Conservation (phyloP, 371 early-diverging fungal genomes). For the Apophysomyces variabilis region DNA sequence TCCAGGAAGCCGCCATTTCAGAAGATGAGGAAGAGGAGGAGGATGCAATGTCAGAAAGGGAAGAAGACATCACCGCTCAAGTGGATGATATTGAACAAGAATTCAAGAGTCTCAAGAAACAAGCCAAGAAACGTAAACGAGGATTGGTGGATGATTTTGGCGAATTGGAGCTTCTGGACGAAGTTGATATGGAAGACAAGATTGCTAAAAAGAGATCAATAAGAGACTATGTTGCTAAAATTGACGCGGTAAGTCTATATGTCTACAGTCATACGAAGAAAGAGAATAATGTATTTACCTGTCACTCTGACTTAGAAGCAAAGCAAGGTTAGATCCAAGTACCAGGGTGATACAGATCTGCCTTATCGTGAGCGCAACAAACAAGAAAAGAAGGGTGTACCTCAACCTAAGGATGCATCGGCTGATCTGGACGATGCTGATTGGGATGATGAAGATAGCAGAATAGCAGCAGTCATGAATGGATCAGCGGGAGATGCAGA, state of each 20-base stretch:
- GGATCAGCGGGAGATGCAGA: slow-evolving; percentile 31
- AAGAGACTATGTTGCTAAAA: slow-evolving; percentile 72
- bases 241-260: slow-evolving; percentile 63
- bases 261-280: neutral
- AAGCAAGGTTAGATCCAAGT: slow-evolving; percentile 49
- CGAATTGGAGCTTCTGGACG: slow-evolving; percentile 75
- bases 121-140: slow-evolving; percentile 53
- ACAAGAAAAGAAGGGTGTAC: slow-evolving; percentile 60
- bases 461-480: slow-evolving; percentile 37
- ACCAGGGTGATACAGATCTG: slow-evolving; percentile 77
- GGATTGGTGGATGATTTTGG: slow-evolving; percentile 74
- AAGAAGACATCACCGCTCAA: slow-evolving; percentile 39
- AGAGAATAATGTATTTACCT: neutral
- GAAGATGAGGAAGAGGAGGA: slow-evolving; percentile 27
- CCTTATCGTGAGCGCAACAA: slow-evolving; percentile 71
- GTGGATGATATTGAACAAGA: slow-evolving; percentile 52
- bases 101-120: slow-evolving; percentile 52
- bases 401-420: slow-evolving; percentile 59
- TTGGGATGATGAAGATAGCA: slow-evolving; percentile 60
- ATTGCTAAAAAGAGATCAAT: slow-evolving; percentile 67
- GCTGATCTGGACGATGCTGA: slow-evolving; percentile 69
- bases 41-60: slow-evolving; percentile 37
- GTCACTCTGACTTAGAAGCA: slow-evolving; percentile 31
- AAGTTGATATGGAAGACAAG: slow-evolving; percentile 84
- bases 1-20: slow-evolving; percentile 14